Base-by-base conservation (phyloP, 2,329 filamentous ascomycete genomes). In the Pseudopithomyces maydicus region DNA sequence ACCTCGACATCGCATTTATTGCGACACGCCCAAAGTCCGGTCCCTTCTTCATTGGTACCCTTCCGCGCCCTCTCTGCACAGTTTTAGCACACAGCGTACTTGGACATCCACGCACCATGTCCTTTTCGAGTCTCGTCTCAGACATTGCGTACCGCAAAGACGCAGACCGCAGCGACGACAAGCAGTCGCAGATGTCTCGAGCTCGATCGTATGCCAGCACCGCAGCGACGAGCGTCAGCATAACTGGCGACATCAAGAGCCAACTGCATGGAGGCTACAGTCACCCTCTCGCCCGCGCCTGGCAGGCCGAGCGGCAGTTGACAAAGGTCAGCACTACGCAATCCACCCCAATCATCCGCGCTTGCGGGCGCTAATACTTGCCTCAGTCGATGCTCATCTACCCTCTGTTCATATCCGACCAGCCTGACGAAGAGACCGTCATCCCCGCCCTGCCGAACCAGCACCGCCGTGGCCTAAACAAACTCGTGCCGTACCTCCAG, bases 321-420 rank as follows among this genome's bases (percentile, higher is more conserved):
- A 83, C 81, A 56, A 82, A 82, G 74, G 77, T 78, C 48, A 48
- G 69, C 6, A 12, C 17, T 51, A 52, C 52, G 52, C 39, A 55
- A 56, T 42, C 12, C 43, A 38, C 36, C 36, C 39, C 19, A 36
- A 11, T 20, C 36, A 11, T 20, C 36, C 26, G 42, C 48, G 38
- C 38, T 23, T 23, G 20, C 52, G 43, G 50, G 26, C 52, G 55
- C 68, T 73, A 47, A 74, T 62, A 57, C 41, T 2, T 43, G 19
- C 35, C 2, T 32, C 69, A 97, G 92, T 95, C 93, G 36, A 98
- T 98, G 95, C 89, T 99, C 70, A 97, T 99, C 71, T 98, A 96
- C 79, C 95, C 95, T 12, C 85, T 99, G 65, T 99, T 99, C 81
- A 87, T 99, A 64, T 96, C 95, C 70, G 95, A 99, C 78, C 87